phyloP scores from a whole-genome alignment of 2,329 filamentous ascomycete genomes.

The Canariomyces notabilis region DNA sequence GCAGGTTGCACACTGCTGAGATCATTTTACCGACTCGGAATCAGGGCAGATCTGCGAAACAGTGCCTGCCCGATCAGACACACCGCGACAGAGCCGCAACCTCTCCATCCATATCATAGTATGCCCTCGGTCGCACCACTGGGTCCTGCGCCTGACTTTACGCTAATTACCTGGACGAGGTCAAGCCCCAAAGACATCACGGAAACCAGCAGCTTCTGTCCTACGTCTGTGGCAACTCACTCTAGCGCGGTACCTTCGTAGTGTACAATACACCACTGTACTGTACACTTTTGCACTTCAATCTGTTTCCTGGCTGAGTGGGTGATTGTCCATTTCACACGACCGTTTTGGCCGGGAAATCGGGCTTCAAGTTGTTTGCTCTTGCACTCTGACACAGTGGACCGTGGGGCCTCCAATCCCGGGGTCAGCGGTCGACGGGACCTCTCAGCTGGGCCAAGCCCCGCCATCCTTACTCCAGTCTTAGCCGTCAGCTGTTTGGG shows the following conservation, averaged over 20 bases:
- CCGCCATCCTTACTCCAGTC: slow-evolving; percentile 10
- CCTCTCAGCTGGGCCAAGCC: slow-evolving; percentile 2
- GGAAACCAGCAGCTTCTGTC: neutral
- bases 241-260: no score
- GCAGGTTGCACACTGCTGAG: no score
- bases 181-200: neutral
- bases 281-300: no score
- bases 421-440: no score
- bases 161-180: slow-evolving; percentile 6
- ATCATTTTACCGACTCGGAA: neutral
- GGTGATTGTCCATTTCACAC: no score
- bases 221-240: no score
- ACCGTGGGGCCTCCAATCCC: slow-evolving; percentile 6
- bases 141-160: no score
- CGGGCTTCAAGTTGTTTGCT: slow-evolving; percentile 4
- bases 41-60: slow-evolving; percentile 6
- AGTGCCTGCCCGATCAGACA: neutral
- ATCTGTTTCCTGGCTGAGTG: no score
- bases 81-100: slow-evolving; percentile 12
- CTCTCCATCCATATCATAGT: neutral
- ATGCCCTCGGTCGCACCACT: slow-evolving; percentile 2
- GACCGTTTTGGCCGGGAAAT: neutral
- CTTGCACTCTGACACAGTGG: slow-evolving; percentile 6
- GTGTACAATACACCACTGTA: no score
- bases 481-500: slow-evolving; percentile 8